Percentiles rank a stretch among this genome's conserved stretches.
Evolutionary conservation across 2,329 filamentous ascomycete species (phyloP).

Genomic region (Tolypocladium paradoxum): DNA sequence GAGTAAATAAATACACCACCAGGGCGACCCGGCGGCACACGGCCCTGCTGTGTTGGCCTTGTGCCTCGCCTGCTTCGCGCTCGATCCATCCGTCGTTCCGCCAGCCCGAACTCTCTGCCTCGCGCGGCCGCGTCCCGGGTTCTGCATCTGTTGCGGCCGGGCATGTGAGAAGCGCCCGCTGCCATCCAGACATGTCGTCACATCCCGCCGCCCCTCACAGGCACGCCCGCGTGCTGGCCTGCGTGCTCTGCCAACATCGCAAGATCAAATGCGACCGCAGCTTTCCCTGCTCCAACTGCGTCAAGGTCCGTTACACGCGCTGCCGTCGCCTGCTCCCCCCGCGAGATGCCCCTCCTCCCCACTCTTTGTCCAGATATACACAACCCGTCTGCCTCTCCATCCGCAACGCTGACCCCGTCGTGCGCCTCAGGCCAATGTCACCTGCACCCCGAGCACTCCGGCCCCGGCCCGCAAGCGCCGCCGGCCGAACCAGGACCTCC

Average conservation of each 20-base stretch:
- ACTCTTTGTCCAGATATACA: not conserved
- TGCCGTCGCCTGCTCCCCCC: not conserved
- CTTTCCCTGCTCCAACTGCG: slow-evolving; percentile 48
- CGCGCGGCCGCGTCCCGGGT: not conserved
- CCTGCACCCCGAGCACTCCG: slow-evolving; percentile 48
- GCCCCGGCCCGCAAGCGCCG: slow-evolving; percentile 49
- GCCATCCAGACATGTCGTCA: slow-evolving; percentile 19
- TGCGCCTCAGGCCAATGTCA: slow-evolving; percentile 40
- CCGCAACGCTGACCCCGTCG: slow-evolving; percentile 4
- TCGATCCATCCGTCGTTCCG: not conserved
- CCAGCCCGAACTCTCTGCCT: not conserved
- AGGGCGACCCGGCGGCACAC: not conserved
- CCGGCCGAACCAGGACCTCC: slow-evolving; percentile 49
- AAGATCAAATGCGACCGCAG: slow-evolving; percentile 54
- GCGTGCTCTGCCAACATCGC: slow-evolving; percentile 48
- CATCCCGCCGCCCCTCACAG: slow-evolving; percentile 20
- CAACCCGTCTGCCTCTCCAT: not conserved
- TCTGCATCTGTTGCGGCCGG: slow-evolving; percentile 3
- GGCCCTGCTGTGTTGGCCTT: not conserved
- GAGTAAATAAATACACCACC: not conserved
- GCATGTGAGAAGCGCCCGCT: slow-evolving; percentile 16
- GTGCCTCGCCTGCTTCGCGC: not conserved
- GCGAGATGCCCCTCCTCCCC: not conserved
- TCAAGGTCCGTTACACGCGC: slow-evolving; percentile 34
- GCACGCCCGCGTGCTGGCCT: slow-evolving; percentile 37